Evolutionary conservation across 139 green algal species (phyloP), one percentile per base, ranked within the genome.

Genomic region (Zygnema circumcarinatum): DNA sequence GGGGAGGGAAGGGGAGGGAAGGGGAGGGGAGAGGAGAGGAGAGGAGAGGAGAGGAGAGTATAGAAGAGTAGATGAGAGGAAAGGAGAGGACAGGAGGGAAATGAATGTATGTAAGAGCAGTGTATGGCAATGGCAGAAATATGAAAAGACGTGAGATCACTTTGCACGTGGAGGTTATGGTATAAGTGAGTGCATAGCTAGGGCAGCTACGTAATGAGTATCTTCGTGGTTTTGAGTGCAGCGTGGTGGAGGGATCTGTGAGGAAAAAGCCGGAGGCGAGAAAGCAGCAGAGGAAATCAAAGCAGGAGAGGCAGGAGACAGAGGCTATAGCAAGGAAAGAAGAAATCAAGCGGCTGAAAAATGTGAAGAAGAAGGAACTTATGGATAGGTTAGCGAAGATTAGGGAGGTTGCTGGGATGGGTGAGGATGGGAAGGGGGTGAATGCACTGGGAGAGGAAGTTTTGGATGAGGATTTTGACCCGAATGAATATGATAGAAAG

Each of bases 391-490:
- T 92, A 21, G 0, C 62, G 67, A 29, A 47, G 22, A 83, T 92
- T n/a, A 53, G 67, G 2, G 11, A 85, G 39, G 74, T 88, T 21
- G 83, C 88, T 22, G 88, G 87, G 2, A 32, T 76, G 31, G 40
- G 40, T 22, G 52, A 38, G 31, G 79, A 38, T 0, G 40, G 29
- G 1, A 40, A 68, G 2, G 75, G 22, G 74, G 32, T 1, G 35
- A 35, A 88, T 79, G 7, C 90, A 11, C 89, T 95, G 79, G 81
- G 96, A 21, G 89, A 94, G 21, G 85, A 92, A 11, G 89, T 97
- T 52, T 87, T 98, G 73, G 94, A 96, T 11, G 94, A 92, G 0
- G 96, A 99, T 39, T 99, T 98, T 88, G 96, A 99, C 85, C 94
- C 95, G 0, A 96, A 95, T 36, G 94, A 94, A 78, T 96, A 97